Evolutionary conservation across 768 basidiomycete genomes (phyloP).

Genomic region (Gloeopeniophorella convolvens): DNA sequence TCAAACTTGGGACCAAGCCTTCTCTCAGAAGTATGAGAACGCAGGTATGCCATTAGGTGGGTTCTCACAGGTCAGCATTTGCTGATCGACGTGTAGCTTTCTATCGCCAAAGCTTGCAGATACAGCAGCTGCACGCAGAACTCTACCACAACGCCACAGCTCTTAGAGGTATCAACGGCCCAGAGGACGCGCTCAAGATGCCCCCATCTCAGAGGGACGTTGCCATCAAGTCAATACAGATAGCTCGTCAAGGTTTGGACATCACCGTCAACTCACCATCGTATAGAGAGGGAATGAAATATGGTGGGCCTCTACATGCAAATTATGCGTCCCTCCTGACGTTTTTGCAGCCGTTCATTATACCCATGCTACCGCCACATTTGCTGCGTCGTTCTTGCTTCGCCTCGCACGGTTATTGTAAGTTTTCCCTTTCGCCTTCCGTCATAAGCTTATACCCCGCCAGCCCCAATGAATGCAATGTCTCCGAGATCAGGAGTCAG

Average conservation of each 20-base stretch:
- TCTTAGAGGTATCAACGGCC: conserved; percentile 74
- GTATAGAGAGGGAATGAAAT: conserved; percentile 90
- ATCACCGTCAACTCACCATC: conserved; percentile 79
- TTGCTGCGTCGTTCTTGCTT: conserved; percentile 85
- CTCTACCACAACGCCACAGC: conserved; percentile 82
- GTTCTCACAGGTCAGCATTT: conserved; percentile 2
- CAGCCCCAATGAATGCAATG: conserved; percentile 81
- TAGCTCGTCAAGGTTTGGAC: conserved; percentile 73
- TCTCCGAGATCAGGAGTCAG: conserved; percentile 62
- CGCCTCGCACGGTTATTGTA: conserved; percentile 84
- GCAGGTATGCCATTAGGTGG: conserved; percentile 44
- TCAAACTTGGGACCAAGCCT: conserved; percentile 68
- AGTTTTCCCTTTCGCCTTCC: conserved; percentile 25
- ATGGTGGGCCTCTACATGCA: conserved; percentile 45
- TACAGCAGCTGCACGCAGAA: conserved; percentile 83
- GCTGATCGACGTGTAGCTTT: no score
- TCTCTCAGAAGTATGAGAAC: conserved; percentile 78
- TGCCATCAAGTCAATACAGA: conserved; percentile 75
- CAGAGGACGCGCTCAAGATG: conserved; percentile 84
- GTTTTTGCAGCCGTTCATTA: conserved; percentile 66
- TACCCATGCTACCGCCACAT: conserved; percentile 90
- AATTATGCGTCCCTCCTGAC: neutral
- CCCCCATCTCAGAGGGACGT: conserved; percentile 68
- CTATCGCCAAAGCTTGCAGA: conserved; percentile 83
- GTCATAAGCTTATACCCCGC: neutral